phyloP scores from a whole-genome alignment of 768 basidiomycete genomes.

The Mycena kentingensis region DNA sequence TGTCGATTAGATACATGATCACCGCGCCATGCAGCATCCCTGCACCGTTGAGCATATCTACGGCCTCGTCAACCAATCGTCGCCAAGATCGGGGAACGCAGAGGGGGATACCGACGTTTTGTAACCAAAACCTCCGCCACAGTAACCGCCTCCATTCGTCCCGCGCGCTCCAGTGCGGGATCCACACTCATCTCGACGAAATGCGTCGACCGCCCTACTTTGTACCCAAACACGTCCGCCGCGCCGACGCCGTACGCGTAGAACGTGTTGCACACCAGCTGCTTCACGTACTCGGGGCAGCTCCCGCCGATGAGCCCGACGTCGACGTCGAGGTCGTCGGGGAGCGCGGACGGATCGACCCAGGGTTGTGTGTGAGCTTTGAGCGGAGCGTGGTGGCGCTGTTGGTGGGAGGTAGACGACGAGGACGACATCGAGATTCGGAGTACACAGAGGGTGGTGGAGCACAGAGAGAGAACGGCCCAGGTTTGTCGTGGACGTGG shows the following conservation, averaged over 20 bases:
- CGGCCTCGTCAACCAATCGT: conserved; percentile 3
- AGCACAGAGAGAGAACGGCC: not conserved
- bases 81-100: not conserved
- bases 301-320: conserved; percentile 62
- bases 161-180: conserved; percentile 47
- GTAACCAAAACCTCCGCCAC: conserved; percentile 63
- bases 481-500: not conserved
- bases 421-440: not conserved
- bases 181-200: conserved; percentile 62
- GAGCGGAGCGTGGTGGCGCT: not conserved
- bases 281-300: conserved; percentile 62
- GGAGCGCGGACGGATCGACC: conserved; percentile 67
- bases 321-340: conserved; percentile 61
- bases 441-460: not conserved
- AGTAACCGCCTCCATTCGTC: conserved; percentile 60
- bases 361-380: conserved; percentile 40
- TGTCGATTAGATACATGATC: conserved; percentile 73
- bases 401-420: not conserved
- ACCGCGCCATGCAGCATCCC: conserved; percentile 79
- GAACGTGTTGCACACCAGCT: conserved; percentile 67
- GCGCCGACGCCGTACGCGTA: conserved; percentile 71
- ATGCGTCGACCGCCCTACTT: conserved; percentile 59
- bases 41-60: conserved; percentile 76
- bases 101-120: conserved; percentile 50
- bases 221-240: conserved; percentile 61